Conservation (phyloP, 2,329 filamentous ascomycete species). For the Pseudocercospora vitis region DNA sequence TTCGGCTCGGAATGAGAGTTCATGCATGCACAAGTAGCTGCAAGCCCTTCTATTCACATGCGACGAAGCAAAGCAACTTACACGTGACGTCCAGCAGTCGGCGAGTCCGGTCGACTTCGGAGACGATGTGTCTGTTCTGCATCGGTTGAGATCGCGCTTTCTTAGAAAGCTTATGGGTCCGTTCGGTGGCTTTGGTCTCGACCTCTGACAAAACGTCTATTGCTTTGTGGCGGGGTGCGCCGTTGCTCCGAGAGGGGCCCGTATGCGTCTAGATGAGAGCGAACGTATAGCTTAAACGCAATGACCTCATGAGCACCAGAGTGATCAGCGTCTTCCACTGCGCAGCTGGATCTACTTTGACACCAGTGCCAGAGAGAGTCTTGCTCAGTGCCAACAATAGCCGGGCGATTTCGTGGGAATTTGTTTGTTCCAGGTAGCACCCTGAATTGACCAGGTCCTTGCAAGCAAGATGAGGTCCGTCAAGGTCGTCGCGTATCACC, state of each 20-base stretch:
- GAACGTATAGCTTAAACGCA: neutral
- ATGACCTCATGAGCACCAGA: slow-evolving; percentile 7
- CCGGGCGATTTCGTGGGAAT: neutral
- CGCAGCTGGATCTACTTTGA: no score
- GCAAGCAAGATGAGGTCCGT: slow-evolving; percentile 26
- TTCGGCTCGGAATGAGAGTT: no score
- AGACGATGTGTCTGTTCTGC: no score
- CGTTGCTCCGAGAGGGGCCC: neutral
- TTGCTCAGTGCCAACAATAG: neutral
- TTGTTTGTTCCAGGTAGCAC: no score
- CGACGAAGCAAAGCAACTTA: no score
- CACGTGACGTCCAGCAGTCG: no score
- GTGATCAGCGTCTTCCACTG: no score
- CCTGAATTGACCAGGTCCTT: neutral
- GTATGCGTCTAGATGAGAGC: neutral
- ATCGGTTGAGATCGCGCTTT: no score
- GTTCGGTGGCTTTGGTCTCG: slow-evolving; percentile 1
- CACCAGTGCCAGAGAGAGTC: neutral
- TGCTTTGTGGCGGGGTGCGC: neutral
- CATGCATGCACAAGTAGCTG: no score
- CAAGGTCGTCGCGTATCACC: slow-evolving; percentile 29
- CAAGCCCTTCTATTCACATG: no score
- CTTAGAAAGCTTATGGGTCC: no score
- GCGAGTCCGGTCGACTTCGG: no score
- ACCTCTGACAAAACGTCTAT: neutral